Percentiles rank a stretch among this genome's conserved stretches.
Conservation (phyloP, 129 eudicot genomes). For the Saposhnikovia divaricata region DNA sequence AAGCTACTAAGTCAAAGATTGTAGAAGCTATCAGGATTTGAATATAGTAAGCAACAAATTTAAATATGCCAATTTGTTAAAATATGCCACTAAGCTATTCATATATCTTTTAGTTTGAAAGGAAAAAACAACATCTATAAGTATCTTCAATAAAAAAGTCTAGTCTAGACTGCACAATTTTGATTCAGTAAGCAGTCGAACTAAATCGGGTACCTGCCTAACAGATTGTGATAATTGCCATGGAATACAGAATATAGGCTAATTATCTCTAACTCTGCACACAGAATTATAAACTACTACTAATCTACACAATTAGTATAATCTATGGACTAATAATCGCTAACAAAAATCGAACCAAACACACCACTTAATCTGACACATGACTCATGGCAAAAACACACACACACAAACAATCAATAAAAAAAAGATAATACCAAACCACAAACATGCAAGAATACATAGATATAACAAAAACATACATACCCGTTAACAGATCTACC, state of each 20-base stretch:
- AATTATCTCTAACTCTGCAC: not conserved
- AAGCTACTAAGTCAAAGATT: not conserved
- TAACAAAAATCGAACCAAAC: not conserved
- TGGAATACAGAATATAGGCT: not conserved
- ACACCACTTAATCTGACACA: not conserved
- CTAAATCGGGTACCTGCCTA: not conserved
- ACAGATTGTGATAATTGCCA: not conserved
- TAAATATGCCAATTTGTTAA: not conserved
- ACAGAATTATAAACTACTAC: not conserved
- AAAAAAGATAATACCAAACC: not conserved
- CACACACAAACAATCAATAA: not conserved
- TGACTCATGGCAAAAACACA: not conserved
- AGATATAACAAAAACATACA: not conserved
- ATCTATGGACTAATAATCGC: not conserved
- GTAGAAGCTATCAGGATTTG: not conserved
- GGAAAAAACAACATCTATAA: not conserved
- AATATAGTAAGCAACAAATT: not conserved
- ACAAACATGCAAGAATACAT: not conserved
- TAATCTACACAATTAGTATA: not conserved
- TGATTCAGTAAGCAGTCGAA: not conserved
- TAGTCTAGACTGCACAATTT: not conserved
- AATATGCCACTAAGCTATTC: not conserved
- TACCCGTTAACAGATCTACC: constrained; percentile 50
- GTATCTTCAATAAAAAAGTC: not conserved
- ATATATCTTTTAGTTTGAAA: not conserved